Evolutionary conservation across 1,284 basidiomycete species (phyloP).

Genomic region (Sanghuangporus weigelae): DNA sequence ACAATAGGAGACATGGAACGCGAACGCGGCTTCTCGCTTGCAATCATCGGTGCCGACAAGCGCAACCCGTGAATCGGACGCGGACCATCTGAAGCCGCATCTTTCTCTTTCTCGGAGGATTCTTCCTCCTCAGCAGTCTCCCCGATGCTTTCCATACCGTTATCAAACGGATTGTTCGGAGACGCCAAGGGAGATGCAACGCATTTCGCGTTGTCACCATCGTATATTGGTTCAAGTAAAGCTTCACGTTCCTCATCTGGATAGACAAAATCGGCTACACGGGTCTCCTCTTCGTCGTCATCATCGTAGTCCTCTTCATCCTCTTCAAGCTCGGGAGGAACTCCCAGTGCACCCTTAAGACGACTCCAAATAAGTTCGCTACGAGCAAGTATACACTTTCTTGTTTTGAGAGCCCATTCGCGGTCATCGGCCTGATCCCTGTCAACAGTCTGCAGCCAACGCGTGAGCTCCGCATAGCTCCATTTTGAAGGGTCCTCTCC

Average conservation of each 20-base stretch:
- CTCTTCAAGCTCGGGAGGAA: constrained; percentile 28
- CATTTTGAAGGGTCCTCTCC: constrained; percentile 25
- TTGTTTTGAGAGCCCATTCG: constrained; percentile 26
- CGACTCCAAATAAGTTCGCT: constrained; percentile 32
- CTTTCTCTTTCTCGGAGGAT: constrained; percentile 19
- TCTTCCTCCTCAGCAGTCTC: constrained; percentile 22
- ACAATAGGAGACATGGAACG: constrained; percentile 10
- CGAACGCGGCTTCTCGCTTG: constrained; percentile 15
- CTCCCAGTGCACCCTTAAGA: constrained; percentile 30
- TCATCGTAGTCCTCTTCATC: constrained; percentile 24
- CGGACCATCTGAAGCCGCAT: constrained; percentile 3
- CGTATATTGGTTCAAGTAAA: constrained; percentile 21
- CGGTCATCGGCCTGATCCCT: constrained; percentile 26
- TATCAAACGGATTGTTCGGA: constrained; percentile 2
- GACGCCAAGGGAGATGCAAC: constrained; percentile 16
- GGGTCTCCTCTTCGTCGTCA: constrained; percentile 18
- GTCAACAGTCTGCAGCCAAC: constrained; percentile 27
- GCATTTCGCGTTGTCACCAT: constrained; percentile 19
- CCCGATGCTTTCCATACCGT: constrained; percentile 25
- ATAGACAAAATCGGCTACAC: constrained; percentile 1
- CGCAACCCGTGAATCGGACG: constrained; percentile 14
- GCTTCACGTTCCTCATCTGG: constrained; percentile 16
- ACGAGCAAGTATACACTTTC: constrained; percentile 28
- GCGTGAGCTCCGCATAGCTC: constrained; percentile 27
- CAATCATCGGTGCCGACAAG: constrained; percentile 19